Conservation (phyloP, 352 stramenopile genomes). For the Thalassiosira oceanica region DNA sequence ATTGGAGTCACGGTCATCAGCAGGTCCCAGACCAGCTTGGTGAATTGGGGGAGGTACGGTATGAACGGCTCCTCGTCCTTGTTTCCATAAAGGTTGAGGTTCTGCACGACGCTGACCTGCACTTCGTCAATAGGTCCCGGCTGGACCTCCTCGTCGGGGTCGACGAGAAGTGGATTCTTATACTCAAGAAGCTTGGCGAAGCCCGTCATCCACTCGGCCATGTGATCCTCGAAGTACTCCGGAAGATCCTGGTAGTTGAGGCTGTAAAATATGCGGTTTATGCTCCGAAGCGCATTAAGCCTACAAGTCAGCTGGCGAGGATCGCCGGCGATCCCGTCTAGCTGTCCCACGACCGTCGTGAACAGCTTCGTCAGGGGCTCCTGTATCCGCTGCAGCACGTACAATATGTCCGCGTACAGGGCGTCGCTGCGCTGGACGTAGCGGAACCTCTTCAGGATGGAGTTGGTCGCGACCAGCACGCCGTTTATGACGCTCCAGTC, state of each 20-base stretch:
- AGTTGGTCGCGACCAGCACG: conserved; percentile 96
- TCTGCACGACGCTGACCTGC: conserved; percentile 93
- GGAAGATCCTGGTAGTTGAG: conserved; percentile 98
- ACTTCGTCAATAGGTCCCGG: conserved; percentile 88
- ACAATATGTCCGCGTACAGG: conserved; percentile 93
- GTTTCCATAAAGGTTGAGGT: conserved; percentile 95
- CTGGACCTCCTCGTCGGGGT: conserved; percentile 88
- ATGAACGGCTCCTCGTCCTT: conserved; percentile 99
- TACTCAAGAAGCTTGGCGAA: conserved; percentile 95
- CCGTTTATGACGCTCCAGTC: conserved; percentile 92
- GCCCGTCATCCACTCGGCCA: conserved; percentile 93
- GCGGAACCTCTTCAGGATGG: conserved; percentile 96
- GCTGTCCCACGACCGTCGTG: conserved; percentile 31
- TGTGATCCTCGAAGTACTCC: conserved; percentile 99
- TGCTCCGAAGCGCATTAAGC: conserved; percentile 84
- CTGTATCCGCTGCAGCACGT: conserved; percentile 91
- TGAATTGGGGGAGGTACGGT: conserved; percentile 92
- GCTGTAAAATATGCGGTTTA: conserved; percentile 97
- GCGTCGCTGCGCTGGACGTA: conserved; percentile 95
- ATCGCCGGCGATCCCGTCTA: conserved; percentile 41
- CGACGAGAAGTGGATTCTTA: conserved; percentile 88
- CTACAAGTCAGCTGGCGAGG: conserved; percentile 30
- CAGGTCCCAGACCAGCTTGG: conserved; percentile 83
- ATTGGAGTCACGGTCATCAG: conserved; percentile 77
- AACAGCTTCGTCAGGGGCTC: conserved; percentile 82